Evolutionary conservation across 495 filamentous ascomycete genomes (phyloP), one percentile per base, ranked within the genome.

Genomic region (Penicillium parvum): DNA sequence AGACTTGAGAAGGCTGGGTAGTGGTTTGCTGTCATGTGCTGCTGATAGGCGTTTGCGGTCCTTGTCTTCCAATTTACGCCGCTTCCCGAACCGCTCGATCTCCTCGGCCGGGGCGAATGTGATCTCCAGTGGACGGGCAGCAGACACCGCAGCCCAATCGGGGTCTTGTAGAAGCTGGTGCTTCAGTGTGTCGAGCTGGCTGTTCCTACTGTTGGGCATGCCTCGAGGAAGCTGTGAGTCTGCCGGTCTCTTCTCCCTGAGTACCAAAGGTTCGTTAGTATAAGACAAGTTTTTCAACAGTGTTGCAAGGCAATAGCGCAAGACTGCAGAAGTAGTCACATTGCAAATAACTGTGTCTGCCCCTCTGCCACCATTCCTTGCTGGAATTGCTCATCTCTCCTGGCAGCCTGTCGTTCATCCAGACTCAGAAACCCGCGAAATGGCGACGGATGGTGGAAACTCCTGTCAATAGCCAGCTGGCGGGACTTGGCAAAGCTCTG

Each of bases 121-220:
- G 5, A 73, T 49, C 3, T 60, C 45, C 7, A 71, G 37, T 6
- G 69, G 65, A 34, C 61, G 64, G 10, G 65, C 42, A 2, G 48
- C 53, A 7, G 58, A 55, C 9, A 69, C 42, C 4, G 52, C 57
- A 14, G 58, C 67, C 69, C 67, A 69, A 47, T 71, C 65, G 7
- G 51, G 28, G 18, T 53, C 53, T 45, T 64, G 32, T 0, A 73
- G 60, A 1, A 73, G 53, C 16, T 53, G 50, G 11, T 45, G 61
- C 40, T 67, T 69, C 27, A 67, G 41, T 6, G 22, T 4, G 8
- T 56, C 57, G 23, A 66, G 34, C 15, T 30, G 47, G n/a, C 26
- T 44, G 28, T 15, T 32, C 10, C 18, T 43, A 32, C 18, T 18
- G 27, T n/a, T 19, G 2, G 43, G 12, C 16, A 14, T 3, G 19